phyloP scores from a whole-genome alignment of 306 rosid species.

The Lathyrus oleraceus region DNA sequence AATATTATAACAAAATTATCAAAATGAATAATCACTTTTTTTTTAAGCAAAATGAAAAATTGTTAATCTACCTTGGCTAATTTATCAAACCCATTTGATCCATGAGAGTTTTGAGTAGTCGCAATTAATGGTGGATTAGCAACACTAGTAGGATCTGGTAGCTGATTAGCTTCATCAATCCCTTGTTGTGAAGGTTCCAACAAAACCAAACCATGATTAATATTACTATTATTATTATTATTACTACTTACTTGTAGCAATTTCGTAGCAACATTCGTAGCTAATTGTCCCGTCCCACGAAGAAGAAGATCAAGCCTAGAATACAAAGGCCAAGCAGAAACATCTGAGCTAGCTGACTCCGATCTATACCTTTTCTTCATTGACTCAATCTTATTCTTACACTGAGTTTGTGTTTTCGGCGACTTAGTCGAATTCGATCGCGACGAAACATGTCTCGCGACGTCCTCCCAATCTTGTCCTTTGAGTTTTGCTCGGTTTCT shows the following conservation, averaged over 20 bases:
- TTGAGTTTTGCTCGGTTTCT: constrained; percentile 91
- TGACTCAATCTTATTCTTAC: constrained; percentile 98
- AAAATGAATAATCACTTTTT: too few species aligned
- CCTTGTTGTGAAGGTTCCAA: constrained; percentile 48
- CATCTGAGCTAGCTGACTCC: constrained; percentile 69
- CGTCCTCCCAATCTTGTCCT: constrained; percentile 98
- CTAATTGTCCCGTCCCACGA: constrained; percentile 65
- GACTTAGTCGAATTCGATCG: constrained; percentile 64
- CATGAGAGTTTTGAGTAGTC: constrained; percentile 68
- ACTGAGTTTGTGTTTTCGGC: constrained; percentile 86
- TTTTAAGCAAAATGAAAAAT: too few species aligned
- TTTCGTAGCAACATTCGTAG: too few species aligned
- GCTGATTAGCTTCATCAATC: constrained; percentile 8
- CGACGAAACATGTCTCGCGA: constrained; percentile 68
- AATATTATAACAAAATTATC: too few species aligned
- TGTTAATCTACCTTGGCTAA: constrained; percentile 56
- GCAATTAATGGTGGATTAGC: constrained; percentile 37
- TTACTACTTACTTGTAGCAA: not conserved
- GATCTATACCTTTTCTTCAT: constrained; percentile 93
- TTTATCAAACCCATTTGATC: constrained; percentile 74
- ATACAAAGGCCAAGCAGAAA: constrained; percentile 89
- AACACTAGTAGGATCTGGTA: constrained; percentile 20
- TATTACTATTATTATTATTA: not conserved
- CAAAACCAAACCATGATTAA: constrained; percentile 47
- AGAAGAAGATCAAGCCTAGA: constrained; percentile 73